Evolutionary conservation across 2,329 filamentous ascomycete species (phyloP).

Genomic region (Apiospora rasikravindrae): DNA sequence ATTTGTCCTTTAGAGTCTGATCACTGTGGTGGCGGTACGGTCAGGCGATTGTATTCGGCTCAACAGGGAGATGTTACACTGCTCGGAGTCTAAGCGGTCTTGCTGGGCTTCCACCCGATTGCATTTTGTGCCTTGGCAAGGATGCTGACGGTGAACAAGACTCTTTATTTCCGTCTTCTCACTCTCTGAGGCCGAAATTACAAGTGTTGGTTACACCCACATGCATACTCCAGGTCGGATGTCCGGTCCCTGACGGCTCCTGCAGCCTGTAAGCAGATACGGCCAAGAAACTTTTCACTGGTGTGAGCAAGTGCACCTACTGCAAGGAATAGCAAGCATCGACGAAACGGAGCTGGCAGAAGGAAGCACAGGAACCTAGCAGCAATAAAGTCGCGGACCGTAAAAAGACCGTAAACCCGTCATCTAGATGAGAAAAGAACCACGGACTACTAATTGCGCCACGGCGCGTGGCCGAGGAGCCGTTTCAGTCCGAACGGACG

Average conservation of each 20-base stretch:
- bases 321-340: not conserved
- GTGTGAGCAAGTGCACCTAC: not conserved
- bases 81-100: not conserved
- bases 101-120: not conserved
- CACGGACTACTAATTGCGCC: not conserved
- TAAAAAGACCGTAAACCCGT: not conserved
- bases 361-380: not conserved
- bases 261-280: slow-evolving; percentile 6
- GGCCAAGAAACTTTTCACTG: slow-evolving; percentile 10
- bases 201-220: not conserved
- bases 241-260: slow-evolving; percentile 7
- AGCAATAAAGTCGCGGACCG: slow-evolving; percentile 5
- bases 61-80: not conserved
- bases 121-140: not conserved
- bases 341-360: not conserved
- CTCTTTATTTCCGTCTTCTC: not conserved
- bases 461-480: not conserved
- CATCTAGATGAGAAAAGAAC: not conserved
- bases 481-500: slow-evolving; percentile 7
- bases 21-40: not conserved
- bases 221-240: slow-evolving; percentile 5
- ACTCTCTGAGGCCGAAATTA: not conserved
- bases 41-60: not conserved
- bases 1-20: not conserved
- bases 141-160: not conserved